Evolutionary conservation across 2,329 filamentous ascomycete species (phyloP).

Genomic region (Aaosphaeria arxii): DNA sequence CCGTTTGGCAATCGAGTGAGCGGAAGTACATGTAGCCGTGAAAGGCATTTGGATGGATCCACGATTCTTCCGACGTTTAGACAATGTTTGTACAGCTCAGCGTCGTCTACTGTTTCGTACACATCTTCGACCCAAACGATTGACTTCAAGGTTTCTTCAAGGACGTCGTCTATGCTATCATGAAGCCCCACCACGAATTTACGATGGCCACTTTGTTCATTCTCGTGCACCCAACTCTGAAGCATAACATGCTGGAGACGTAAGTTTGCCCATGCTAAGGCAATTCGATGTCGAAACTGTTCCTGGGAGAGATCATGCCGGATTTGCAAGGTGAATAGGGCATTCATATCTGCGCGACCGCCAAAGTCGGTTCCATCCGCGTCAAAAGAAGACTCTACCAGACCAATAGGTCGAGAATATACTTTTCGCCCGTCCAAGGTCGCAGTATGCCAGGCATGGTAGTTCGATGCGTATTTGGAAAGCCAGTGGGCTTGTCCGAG

Average conservation of each 20-base stretch:
- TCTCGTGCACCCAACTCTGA: conserved; percentile 26
- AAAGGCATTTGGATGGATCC: conserved; percentile 34
- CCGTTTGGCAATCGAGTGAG: conserved; percentile 15
- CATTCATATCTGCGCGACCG: conserved; percentile 46
- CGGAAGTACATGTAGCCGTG: conserved; percentile 41
- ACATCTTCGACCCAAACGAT: conserved; percentile 40
- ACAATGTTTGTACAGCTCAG: conserved; percentile 41
- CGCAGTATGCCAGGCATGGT: conserved; percentile 35
- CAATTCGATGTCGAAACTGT: conserved; percentile 32
- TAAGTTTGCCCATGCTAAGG: conserved; percentile 40
- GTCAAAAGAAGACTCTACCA: conserved; percentile 46
- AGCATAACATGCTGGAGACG: conserved; percentile 40
- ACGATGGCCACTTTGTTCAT: conserved; percentile 10
- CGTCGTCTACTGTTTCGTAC: conserved; percentile 29
- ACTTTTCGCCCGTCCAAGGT: conserved; percentile 11
- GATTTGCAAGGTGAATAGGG: conserved; percentile 35
- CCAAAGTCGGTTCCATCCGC: conserved; percentile 43
- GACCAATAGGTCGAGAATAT: conserved; percentile 39
- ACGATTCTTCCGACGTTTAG: conserved; percentile 41
- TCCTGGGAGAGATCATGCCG: conserved; percentile 24
- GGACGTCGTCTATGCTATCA: conserved; percentile 20
- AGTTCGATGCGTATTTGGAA: conserved; percentile 35
- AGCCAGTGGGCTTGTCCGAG: conserved; percentile 28
- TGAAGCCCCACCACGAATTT: conserved; percentile 36
- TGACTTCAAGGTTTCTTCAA: conserved; percentile 23